Conservation (phyloP, 495 filamentous ascomycete genomes). For the Xylaria nigripes region DNA sequence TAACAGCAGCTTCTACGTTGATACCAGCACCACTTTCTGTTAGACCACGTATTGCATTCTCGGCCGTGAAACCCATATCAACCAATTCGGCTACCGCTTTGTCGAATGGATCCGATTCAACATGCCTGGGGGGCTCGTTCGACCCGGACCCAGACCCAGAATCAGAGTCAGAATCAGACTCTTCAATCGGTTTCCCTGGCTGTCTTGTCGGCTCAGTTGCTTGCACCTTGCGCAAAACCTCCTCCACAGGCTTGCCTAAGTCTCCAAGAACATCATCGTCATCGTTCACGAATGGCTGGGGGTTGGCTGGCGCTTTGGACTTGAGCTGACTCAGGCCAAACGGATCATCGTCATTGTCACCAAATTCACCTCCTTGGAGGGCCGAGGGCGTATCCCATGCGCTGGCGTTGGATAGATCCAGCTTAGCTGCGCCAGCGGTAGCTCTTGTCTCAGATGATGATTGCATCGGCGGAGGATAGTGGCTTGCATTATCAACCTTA, state of each 20-base stretch:
- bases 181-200: constrained; percentile 38
- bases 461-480: constrained; percentile 47
- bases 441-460: constrained; percentile 18
- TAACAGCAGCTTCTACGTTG: constrained; percentile 80
- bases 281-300: constrained; percentile 52
- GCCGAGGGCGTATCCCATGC: constrained; percentile 17
- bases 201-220: constrained; percentile 29
- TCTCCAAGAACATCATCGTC: constrained; percentile 88
- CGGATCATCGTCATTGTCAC: constrained; percentile 62
- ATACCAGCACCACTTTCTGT: constrained; percentile 67
- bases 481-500: constrained; percentile 51
- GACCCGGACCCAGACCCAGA: constrained; percentile 19
- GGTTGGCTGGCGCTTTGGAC: constrained; percentile 27
- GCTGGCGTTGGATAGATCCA: constrained; percentile 24
- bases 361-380: constrained; percentile 14
- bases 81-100: constrained; percentile 81
- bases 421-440: constrained; percentile 14
- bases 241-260: constrained; percentile 77
- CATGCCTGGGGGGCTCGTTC: not conserved
- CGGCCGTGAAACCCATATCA: constrained; percentile 87
- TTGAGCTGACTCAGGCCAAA: constrained; percentile 74
- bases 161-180: constrained; percentile 35
- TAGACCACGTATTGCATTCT: constrained; percentile 70
- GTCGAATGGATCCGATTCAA: constrained; percentile 56
- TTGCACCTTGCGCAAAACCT: constrained; percentile 45